Conservation (phyloP, 495 filamentous ascomycete species). For the Hypoxylon rickii region DNA sequence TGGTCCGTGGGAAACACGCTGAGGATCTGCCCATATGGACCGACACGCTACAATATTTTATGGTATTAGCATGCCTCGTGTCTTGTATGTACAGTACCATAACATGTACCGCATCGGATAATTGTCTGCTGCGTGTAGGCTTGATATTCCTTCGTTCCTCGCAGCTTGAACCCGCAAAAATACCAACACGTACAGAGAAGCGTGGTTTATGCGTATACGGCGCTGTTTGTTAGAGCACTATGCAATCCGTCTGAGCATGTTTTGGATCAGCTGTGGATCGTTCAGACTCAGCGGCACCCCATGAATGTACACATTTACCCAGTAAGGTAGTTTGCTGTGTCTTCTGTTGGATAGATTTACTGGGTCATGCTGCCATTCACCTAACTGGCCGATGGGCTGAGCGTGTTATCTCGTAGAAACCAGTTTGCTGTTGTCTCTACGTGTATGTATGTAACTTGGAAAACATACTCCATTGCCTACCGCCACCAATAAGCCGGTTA, state of each 20-base stretch:
- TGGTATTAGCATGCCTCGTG: conserved; percentile 10
- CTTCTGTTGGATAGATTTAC: too few species aligned
- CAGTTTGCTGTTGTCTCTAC: conserved; percentile 23
- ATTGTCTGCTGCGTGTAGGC: conserved; percentile 3
- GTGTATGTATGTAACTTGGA: neutral
- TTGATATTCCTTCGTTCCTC: conserved; percentile 9
- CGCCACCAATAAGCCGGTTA: conserved; percentile 26
- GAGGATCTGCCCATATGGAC: conserved; percentile 34
- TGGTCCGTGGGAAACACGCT: conserved; percentile 18
- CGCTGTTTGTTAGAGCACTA: conserved; percentile 14
- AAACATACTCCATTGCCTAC: conserved; percentile 6
- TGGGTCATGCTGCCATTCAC: too few species aligned
- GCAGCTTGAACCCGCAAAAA: conserved; percentile 20
- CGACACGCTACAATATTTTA: conserved; percentile 10
- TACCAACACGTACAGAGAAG: conserved; percentile 11
- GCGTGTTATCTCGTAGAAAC: too few species aligned
- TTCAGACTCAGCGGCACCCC: conserved; percentile 14
- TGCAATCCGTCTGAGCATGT: conserved; percentile 21
- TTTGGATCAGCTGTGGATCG: conserved; percentile 12
- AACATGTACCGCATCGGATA: neutral
- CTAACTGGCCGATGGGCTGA: too few species aligned
- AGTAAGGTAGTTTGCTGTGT: conserved; percentile 15
- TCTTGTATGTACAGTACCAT: neutral
- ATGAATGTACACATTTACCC: too few species aligned
- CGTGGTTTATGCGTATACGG: conserved; percentile 9